Evolutionary conservation across 306 rosid genomes (phyloP).

Genomic region (Mimosa bimucronata): DNA sequence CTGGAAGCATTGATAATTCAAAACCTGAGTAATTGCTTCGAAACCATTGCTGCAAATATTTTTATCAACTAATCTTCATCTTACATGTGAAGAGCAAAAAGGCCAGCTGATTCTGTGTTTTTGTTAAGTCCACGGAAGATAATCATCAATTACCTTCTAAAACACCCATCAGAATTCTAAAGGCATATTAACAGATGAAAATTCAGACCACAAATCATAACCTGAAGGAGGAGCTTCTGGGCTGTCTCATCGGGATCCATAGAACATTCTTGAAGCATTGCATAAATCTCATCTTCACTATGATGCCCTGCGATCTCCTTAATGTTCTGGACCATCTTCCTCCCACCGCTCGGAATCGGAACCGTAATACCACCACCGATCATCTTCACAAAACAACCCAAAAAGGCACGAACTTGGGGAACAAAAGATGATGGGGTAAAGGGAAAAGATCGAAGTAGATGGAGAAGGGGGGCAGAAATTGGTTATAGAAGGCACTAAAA

Average conservation of each 20-base stretch:
- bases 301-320: slow-evolving; percentile 88
- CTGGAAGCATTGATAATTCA: neutral
- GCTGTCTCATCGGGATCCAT: slow-evolving; percentile 98
- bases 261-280: slow-evolving; percentile 94
- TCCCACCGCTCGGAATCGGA: slow-evolving; percentile 75
- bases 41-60: neutral
- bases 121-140: too few species aligned
- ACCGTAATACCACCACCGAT: slow-evolving; percentile 79
- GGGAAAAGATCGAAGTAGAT: neutral
- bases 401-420: slow-evolving; percentile 36
- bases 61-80: neutral
- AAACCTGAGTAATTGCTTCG: neutral
- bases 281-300: slow-evolving; percentile 85
- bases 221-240: slow-evolving; percentile 92
- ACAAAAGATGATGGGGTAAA: slow-evolving; percentile 23
- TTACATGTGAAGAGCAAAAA: neutral
- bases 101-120: neutral
- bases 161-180: neutral
- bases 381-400: slow-evolving; percentile 54
- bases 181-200: neutral
- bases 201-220: slow-evolving; percentile 42
- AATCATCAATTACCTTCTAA: neutral
- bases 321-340: slow-evolving; percentile 78
- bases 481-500: too few species aligned
- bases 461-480: neutral